phyloP scores from a whole-genome alignment of 805 yeast genomes.

The Candida xiaguanensis region DNA sequence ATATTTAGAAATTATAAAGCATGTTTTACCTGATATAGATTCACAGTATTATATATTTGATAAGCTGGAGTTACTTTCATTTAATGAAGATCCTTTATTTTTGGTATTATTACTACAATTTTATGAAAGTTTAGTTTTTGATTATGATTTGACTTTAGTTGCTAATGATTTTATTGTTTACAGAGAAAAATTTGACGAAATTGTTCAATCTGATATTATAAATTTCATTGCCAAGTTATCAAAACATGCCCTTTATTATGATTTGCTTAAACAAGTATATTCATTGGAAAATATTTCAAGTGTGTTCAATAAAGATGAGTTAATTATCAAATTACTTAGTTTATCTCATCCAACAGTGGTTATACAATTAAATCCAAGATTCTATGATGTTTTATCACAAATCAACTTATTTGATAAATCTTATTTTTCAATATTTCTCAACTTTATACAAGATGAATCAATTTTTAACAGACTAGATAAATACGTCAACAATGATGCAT shows the following conservation, averaged over 20 bases:
- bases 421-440: constrained; percentile 25
- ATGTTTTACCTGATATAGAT: constrained; percentile 14
- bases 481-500: constrained; percentile 6
- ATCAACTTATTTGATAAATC: constrained; percentile 14
- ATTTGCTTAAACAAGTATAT: constrained; percentile 13
- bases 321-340: constrained; percentile 20
- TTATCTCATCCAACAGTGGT: constrained; percentile 15
- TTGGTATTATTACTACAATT: constrained; percentile 22
- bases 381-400: constrained; percentile 12
- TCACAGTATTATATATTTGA: constrained; percentile 11
- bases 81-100: constrained; percentile 23
- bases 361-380: constrained; percentile 10
- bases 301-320: constrained; percentile 12
- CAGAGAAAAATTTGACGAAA: constrained; percentile 8
- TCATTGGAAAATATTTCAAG: constrained; percentile 18
- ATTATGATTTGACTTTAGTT: neutral
- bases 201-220: constrained; percentile 16
- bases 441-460: constrained; percentile 16
- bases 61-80: constrained; percentile 13
- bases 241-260: constrained; percentile 7
- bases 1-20: constrained; percentile 15
- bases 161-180: constrained; percentile 1
- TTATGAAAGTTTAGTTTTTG: constrained; percentile 17
- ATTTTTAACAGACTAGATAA: constrained; percentile 12
- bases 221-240: constrained; percentile 20